Base-by-base conservation (phyloP, 495 filamentous ascomycete genomes). In the Rusavskia elegans region DNA sequence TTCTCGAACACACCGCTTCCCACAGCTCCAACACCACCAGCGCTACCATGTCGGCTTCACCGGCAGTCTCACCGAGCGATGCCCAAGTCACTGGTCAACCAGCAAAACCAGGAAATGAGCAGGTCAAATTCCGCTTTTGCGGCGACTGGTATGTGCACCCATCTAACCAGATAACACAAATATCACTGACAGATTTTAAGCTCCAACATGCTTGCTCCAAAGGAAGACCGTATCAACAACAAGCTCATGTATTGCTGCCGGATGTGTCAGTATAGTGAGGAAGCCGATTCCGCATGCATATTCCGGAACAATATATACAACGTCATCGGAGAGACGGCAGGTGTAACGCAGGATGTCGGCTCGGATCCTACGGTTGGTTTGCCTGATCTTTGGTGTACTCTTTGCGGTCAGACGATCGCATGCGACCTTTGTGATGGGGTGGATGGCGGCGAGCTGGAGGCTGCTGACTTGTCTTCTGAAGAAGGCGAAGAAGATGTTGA, bases 191-290 rank as follows among this genome's bases (percentile, higher is more conserved):
- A 37, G 9, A 44, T 20, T 48, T 50, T 20, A 52, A 86, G 83
- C 69, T 92, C 87, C 59, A 99, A 99, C 76, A 84, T 99, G 79
- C 74, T 99, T 49, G 97, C 96, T 66, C 92, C 92, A 14, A 89
- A 90, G 66, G 92, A 99, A 72, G 87, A 95, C 65, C 73, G 74
- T 20, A 57, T 66, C 49, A 78, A 69, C 58, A 79, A 78, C 66
- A 70, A 68, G 21, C 76, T 87, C 46, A 77, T 84, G 68, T 87
- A 81, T 67, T 79, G 78, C 17, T 99, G 92, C 72, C 85, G 89
- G 51, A 95, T 87, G 39, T 99, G 92, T 72, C 81, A 84, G 61
- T 92, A 83, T 66, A 84, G 80, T 61, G 89, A 95, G 67, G 75
- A 79, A 40, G 88, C 89, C n/a, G 78, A 73, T 48, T 84, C 84